Evolutionary conservation across 441 rosid genomes (phyloP), one percentile per base, ranked within the genome.

Genomic region (Pelargonium exstipulatum): DNA sequence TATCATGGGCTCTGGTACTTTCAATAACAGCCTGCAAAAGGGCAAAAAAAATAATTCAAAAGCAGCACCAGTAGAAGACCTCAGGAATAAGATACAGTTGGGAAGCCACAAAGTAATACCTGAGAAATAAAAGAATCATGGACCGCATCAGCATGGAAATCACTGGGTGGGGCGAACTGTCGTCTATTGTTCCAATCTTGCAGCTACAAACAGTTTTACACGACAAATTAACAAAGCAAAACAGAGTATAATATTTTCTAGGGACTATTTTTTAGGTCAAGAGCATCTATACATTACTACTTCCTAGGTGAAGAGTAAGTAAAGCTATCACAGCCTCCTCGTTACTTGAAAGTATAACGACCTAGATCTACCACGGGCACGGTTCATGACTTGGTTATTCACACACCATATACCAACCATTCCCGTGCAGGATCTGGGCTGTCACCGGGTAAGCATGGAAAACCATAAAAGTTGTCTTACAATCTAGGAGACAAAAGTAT

Each of bases 161-260:
- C 91, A 79, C 87, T 87, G 1, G 96, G 83, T 45, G 88, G 83
- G 55, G 92, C 81, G 78, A 95, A 95, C 57, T 90, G 81, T 66
- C 87, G 82, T 76, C 99, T 83, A 72, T 84, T 92, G 75, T 95
- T 92, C 99, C 99, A 95, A 83, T 95, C 98, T 87, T 87, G 97
- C 86, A 95, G 83, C 99, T 95, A 71, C 58, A 65, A 75, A 70
- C 35, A 76, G 57, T 48, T 66, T 64, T 18, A 40, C 63, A 66
- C 2, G 64, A 71, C 66, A 76, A 58, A 68, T 70, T 37, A 78
- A 74, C 66, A 67, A 43, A 46, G 35, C 8, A 64, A 69, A 62
- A 26, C 55, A 69, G 66, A 57, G 2, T 14, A 22, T 8, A 60
- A 10, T 60, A 20, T 60, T 60, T 20, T 20, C 10, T 24, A 12